Percentiles rank a stretch among this genome's conserved stretches.
These are phyloP conservation scores for Eucalyptus marginata DNA, from an alignment of 345 rosid species.

Conservation along the genomic window DNA sequence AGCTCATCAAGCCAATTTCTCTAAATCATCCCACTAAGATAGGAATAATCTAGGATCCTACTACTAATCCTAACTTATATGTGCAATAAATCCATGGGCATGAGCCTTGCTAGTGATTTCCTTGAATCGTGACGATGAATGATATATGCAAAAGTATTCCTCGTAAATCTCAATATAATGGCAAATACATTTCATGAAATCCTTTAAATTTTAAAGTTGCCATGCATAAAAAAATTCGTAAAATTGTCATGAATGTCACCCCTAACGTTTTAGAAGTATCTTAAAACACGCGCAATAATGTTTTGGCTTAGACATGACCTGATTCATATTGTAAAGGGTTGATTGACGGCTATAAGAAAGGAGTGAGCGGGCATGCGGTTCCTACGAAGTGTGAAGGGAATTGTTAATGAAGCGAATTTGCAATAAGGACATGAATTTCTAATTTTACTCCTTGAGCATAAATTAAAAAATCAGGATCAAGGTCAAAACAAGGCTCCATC, in stretches of 20 bases:
- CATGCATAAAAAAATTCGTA: background rate
- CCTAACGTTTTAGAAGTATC: background rate
- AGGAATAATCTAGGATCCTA: background rate
- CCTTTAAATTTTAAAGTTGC: background rate
- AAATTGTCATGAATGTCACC: background rate
- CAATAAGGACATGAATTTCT: background rate
- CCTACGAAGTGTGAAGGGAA: rapidly evolving
- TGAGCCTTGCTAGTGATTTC: background rate
- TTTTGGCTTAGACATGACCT: background rate
- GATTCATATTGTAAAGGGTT: background rate
- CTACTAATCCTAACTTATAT: too few relatives aligned
- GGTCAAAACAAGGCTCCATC: background rate
- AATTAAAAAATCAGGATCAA: background rate
- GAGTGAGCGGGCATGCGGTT: too few relatives aligned
- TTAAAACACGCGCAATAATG: rapidly evolving
- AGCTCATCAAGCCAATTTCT: background rate
- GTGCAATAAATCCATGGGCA: background rate
- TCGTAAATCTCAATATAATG: background rate
- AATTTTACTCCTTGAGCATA: background rate
- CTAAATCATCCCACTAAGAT: background rate
- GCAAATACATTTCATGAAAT: background rate
- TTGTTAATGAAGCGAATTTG: too few relatives aligned
- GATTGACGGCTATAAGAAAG: too few relatives aligned
- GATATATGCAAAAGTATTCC: background rate
- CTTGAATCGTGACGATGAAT: background rate